Evolutionary conservation across 257 asterid genomes (phyloP).

Genomic region (Solanum piurae): DNA sequence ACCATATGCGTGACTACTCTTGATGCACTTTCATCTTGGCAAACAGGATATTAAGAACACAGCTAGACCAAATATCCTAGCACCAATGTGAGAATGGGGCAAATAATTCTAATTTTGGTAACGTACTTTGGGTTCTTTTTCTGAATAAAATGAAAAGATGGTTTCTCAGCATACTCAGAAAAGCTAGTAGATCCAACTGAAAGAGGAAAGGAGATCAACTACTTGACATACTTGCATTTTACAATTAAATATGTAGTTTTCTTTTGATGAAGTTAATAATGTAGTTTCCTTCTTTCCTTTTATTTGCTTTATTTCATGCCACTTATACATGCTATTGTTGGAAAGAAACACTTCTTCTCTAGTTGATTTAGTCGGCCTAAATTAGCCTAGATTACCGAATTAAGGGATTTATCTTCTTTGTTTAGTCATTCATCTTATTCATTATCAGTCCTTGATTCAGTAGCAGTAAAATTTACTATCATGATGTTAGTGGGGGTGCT

Average conservation of each 20-base stretch:
- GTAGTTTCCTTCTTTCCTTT: neutral
- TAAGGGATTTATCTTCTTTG: neutral
- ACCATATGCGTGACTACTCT: neutral
- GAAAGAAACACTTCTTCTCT: neutral
- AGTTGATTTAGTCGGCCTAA: neutral
- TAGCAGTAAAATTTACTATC: neutral
- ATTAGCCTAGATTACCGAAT: neutral
- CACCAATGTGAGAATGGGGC: neutral
- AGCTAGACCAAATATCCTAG: neutral
- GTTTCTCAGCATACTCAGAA: neutral
- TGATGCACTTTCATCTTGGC: neutral
- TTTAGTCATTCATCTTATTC: neutral
- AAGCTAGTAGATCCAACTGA: neutral
- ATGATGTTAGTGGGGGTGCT: neutral
- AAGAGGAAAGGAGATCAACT: neutral
- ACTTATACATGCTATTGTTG: neutral
- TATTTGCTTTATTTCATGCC: neutral
- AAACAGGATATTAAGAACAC: neutral
- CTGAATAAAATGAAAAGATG: neutral
- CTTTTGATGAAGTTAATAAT: neutral
- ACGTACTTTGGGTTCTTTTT: neutral
- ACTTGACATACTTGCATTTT: neutral
- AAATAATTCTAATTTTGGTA: neutral
- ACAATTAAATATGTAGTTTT: neutral
- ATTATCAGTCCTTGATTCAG: neutral